phyloP scores from a whole-genome alignment of 2,329 filamentous ascomycete genomes.

The Aspergillus transmontanensis region DNA sequence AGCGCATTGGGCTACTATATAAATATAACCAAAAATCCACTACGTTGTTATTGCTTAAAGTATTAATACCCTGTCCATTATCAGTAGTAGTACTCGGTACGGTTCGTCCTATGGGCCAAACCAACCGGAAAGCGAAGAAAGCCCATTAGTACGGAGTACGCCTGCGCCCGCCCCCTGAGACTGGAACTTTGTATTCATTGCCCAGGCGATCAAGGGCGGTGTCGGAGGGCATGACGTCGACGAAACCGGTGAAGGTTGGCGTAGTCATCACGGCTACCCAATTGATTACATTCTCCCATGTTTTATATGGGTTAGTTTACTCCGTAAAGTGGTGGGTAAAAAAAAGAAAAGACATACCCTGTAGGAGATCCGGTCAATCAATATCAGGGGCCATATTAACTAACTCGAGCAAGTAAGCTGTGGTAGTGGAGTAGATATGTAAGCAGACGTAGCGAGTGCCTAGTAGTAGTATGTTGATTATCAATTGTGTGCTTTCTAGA shows the following conservation, averaged over 20 bases:
- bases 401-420: background rate
- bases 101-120: background rate
- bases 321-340: background rate
- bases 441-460: background rate
- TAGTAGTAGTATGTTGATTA: slow-evolving; percentile 14
- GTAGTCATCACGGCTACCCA: background rate
- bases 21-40: background rate
- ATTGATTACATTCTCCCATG: background rate
- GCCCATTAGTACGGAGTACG: slow-evolving; percentile 11
- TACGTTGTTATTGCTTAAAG: background rate
- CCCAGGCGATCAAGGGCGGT: slow-evolving; percentile 6
- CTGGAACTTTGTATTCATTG: background rate
- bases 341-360: background rate
- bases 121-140: slow-evolving; percentile 14
- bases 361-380: background rate
- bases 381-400: background rate
- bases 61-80: background rate
- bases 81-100: background rate
- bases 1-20: background rate
- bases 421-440: background rate
- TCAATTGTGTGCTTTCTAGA: slow-evolving; percentile 18
- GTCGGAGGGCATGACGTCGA: slow-evolving; percentile 12
- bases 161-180: background rate
- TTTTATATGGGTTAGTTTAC: background rate
- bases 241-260: background rate